Percentiles rank a stretch among this genome's conserved stretches.
Conservation (phyloP, 306 rosid genomes). For the Potentilla sterilis region DNA sequence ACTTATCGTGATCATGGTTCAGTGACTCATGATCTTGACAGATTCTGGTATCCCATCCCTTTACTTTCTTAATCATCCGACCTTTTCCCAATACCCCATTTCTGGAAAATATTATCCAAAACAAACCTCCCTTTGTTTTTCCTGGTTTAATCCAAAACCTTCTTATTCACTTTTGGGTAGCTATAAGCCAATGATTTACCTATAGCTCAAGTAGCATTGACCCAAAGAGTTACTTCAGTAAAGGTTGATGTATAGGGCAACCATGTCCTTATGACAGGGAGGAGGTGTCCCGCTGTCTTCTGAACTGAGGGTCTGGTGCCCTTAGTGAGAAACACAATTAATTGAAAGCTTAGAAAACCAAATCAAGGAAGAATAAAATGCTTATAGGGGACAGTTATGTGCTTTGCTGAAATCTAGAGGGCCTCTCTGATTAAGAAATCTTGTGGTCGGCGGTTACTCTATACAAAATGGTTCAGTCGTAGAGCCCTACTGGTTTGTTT, state of each 20-base stretch:
- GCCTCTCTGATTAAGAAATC: slow-evolving; percentile 37
- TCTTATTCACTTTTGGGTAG: neutral
- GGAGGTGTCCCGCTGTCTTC: slow-evolving; percentile 6
- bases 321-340: neutral
- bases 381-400: slow-evolving; percentile 39
- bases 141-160: neutral
- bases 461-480: slow-evolving; percentile 19
- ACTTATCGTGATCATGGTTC: neutral
- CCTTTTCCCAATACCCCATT: neutral
- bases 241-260: slow-evolving; percentile 2
- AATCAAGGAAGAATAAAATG: slow-evolving; percentile 25
- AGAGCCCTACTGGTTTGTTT: slow-evolving; percentile 24
- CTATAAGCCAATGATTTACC: slow-evolving; percentile 6
- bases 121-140: neutral
- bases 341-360: neutral
- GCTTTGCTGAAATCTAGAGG: slow-evolving; percentile 60
- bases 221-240: neutral
- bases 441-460: slow-evolving; percentile 58
- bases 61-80: neutral
- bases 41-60: slow-evolving; percentile 6
- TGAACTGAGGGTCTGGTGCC: slow-evolving; percentile 10
- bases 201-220: slow-evolving; percentile 7
- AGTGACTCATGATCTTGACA: neutral
- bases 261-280: slow-evolving; percentile 6
- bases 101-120: neutral